These are phyloP conservation scores for Sclerotiophoma versabilis DNA, from an alignment of 2,329 filamentous ascomycete genomes.

Conservation along the genomic window DNA sequence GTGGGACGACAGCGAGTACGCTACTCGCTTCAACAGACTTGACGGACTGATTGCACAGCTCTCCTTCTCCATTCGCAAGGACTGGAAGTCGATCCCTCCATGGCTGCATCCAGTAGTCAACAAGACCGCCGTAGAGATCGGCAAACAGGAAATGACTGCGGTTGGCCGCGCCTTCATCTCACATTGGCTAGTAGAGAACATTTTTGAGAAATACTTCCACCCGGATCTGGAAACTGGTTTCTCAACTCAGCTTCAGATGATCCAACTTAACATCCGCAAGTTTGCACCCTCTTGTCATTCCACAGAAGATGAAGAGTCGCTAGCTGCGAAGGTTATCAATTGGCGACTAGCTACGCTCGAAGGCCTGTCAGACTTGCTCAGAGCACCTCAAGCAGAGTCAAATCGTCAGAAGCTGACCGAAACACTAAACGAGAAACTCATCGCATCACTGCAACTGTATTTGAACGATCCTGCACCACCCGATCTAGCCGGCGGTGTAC, in stretches of 20 bases:
- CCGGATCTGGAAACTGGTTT: conserved; percentile 80
- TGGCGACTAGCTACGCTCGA: conserved; percentile 96
- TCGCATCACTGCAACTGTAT: conserved; percentile 74
- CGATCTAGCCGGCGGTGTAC: conserved; percentile 85
- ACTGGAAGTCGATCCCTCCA: conserved; percentile 81
- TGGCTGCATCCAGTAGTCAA: conserved; percentile 86
- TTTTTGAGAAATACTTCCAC: conserved; percentile 93
- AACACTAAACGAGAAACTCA: conserved; percentile 71
- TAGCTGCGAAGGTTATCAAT: conserved; percentile 84
- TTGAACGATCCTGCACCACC: conserved; percentile 78
- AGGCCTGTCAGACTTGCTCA: conserved; percentile 77
- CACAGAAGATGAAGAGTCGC: conserved; percentile 86
- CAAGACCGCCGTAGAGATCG: conserved; percentile 81
- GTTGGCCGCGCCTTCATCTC: conserved; percentile 89
- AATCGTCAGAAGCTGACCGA: conserved; percentile 66
- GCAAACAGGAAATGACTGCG: conserved; percentile 97
- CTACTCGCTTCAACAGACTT: conserved; percentile 84
- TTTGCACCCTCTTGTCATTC: conserved; percentile 76
- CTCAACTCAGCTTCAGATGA: conserved; percentile 79
- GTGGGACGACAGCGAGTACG: conserved; percentile 94
- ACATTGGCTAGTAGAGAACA: conserved; percentile 86
- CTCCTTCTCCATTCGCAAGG: conserved; percentile 94
- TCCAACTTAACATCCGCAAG: conserved; percentile 85
- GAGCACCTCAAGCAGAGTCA: conserved; percentile 68
- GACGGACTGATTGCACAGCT: conserved; percentile 95